These are phyloP conservation scores for Sclerotiophoma versabilis DNA, from an alignment of 2,329 filamentous ascomycete genomes.

Conservation along the genomic window DNA sequence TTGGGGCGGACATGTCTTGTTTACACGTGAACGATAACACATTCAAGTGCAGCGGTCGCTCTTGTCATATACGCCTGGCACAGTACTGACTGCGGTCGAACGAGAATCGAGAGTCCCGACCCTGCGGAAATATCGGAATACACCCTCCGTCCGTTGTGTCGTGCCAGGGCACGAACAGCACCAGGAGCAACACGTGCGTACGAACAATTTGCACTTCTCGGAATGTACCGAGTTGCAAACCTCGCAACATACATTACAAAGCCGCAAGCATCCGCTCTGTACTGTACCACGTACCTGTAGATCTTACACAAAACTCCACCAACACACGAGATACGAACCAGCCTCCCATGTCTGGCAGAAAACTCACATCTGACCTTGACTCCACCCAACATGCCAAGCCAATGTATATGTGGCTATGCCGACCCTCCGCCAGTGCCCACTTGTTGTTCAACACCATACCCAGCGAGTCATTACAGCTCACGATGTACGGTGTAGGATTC, in stretches of 20 bases:
- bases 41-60: too few species aligned
- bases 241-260: constrained; percentile 3
- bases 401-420: constrained; percentile 13
- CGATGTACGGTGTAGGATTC: constrained; percentile 12
- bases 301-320: constrained; percentile 12
- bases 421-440: constrained; percentile 8
- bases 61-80: too few species aligned
- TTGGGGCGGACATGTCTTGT: too few species aligned
- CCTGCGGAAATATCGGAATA: too few species aligned
- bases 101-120: too few species aligned
- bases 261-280: constrained; percentile 10
- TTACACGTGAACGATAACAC: too few species aligned
- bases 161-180: not conserved
- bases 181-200: not conserved
- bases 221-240: not conserved
- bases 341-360: constrained; percentile 14
- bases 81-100: too few species aligned
- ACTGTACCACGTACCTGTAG: constrained; percentile 7
- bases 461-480: constrained; percentile 5
- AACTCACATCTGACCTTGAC: not conserved
- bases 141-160: not conserved
- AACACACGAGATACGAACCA: not conserved
- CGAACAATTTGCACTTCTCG: not conserved
- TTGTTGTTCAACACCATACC: constrained; percentile 4
- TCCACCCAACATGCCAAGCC: constrained; percentile 6